Evolutionary conservation across 768 basidiomycete genomes (phyloP).

Genomic region (Psilocybe sp.): DNA sequence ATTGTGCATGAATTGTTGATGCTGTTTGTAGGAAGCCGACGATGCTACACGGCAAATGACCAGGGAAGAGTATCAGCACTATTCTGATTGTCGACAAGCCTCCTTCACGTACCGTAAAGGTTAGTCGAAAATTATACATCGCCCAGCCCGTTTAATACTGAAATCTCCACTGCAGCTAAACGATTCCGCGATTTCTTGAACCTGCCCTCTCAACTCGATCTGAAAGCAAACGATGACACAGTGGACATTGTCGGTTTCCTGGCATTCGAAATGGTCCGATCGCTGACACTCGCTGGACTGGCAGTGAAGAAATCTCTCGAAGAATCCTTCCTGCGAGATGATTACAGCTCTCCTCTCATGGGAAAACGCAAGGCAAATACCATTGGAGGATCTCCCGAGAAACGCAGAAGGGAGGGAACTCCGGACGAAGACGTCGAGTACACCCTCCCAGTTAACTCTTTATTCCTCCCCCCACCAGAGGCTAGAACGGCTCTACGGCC

Average conservation of each 20-base stretch:
- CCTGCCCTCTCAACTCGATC: conserved; percentile 80
- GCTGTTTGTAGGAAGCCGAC: conserved; percentile 73
- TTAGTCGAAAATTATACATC: conserved; percentile 24
- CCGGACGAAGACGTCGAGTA: conserved; percentile 62
- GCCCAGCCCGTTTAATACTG: background rate
- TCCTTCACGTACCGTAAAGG: conserved; percentile 98
- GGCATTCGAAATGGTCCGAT: conserved; percentile 95
- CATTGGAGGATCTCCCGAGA: conserved; percentile 47
- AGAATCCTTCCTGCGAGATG: conserved; percentile 65
- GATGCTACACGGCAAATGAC: conserved; percentile 96
- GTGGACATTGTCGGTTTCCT: conserved; percentile 96
- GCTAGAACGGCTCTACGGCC: conserved; percentile 75
- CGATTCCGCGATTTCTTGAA: conserved; percentile 95
- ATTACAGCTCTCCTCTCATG: conserved; percentile 60
- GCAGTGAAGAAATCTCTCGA: conserved; percentile 79
- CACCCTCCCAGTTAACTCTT: conserved; percentile 61
- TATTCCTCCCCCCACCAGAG: conserved; percentile 83
- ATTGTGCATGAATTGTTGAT: background rate
- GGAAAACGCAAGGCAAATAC: conserved; percentile 66
- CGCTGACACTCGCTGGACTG: conserved; percentile 84
- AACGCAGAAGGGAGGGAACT: conserved; percentile 53
- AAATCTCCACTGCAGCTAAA: conserved; percentile 54
- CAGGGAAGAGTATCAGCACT: conserved; percentile 94
- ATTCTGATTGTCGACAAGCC: conserved; percentile 94
- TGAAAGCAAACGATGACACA: conserved; percentile 91